phyloP scores from a whole-genome alignment of 2,329 filamentous ascomycete genomes.

The Diplocarpon rosae region DNA sequence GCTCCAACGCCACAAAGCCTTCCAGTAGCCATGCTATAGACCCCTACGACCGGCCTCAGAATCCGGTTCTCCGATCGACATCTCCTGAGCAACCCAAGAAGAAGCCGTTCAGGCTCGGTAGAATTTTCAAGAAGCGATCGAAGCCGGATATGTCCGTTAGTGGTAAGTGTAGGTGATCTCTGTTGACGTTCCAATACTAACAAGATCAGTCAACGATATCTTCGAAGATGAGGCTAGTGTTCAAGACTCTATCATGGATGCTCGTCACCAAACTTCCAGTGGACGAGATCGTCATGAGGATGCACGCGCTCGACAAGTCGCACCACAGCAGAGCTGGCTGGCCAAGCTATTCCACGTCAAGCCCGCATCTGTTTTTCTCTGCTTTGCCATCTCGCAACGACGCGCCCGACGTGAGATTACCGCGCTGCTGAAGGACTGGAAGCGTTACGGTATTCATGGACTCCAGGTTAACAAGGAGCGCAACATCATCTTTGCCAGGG shows the following conservation, averaged over 20 bases:
- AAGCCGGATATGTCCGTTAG: constrained; percentile 22
- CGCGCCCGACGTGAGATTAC: constrained; percentile 68
- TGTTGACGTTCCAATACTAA: constrained; percentile 6
- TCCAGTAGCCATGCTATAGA: constrained; percentile 11
- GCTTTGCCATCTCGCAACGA: constrained; percentile 61
- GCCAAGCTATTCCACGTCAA: constrained; percentile 83
- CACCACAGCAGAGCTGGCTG: constrained; percentile 74
- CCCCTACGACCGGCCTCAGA: constrained; percentile 9
- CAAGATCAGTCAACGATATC: constrained; percentile 17
- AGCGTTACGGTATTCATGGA: constrained; percentile 58
- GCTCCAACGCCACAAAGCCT: constrained; percentile 7
- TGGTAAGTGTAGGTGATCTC: constrained; percentile 16
- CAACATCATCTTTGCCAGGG: constrained; percentile 68
- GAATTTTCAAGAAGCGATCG: constrained; percentile 24
- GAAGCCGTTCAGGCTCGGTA: constrained; percentile 23
- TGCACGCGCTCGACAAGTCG: constrained; percentile 36
- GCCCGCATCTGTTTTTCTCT: constrained; percentile 64
- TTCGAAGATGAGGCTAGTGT: constrained; percentile 21
- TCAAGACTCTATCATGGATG: constrained; percentile 18
- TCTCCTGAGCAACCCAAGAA: constrained; percentile 16
- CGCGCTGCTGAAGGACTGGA: constrained; percentile 54
- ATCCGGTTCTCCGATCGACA: constrained; percentile 25
- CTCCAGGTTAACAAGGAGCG: constrained; percentile 68
- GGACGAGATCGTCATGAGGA: constrained; percentile 29
- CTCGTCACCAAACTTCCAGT: constrained; percentile 16